Evolutionary conservation across 2,329 filamentous ascomycete species (phyloP), one percentile per base, ranked within the genome.

Genomic region (Anisogramma anomala): DNA sequence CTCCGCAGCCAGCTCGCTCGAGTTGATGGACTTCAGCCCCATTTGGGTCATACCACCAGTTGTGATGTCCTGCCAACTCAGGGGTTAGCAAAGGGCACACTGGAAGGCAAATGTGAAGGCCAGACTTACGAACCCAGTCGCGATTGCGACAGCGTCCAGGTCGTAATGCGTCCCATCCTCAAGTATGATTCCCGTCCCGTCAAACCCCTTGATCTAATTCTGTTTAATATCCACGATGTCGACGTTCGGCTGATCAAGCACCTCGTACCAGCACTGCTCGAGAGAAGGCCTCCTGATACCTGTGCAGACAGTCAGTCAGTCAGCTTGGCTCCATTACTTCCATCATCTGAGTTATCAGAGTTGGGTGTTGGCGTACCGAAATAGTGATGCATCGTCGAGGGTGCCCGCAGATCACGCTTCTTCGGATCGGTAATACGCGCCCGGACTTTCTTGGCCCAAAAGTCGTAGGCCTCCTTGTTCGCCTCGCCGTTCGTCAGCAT

Each of bases 391-490:
- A 65, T 67, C 33, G 68, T 53, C 7, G 61, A 49, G 0, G 74
- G 75, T 0, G 72, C 72, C 6, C 78, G 58, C 2, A 77, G 46
- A 11, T 74, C 66, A 19, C 64, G 57, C 47, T 66, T 63, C 19
- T 55, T 55, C 0, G 71, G 63, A 41, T 78, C 68, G 0, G 60
- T 56, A 32, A 79, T 63, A 2, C 73, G 64, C 10, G 56, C 59
- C 0, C 70, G 62, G 0, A 66, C 66, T 53, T 73, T 74, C 45
- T 62, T 61, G 2, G 59, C 60, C 69, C 73, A 77, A 53, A 76
- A 77, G 3, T 67, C 57, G 50, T 77, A 78, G 0, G 64, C 59
- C 39, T 66, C 62, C n/a, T 62, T 53, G 50, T 77, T 79, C 2
- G 69, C 68, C 11, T 68, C 60, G 0, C 55, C 31, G 20, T 63